phyloP scores from a whole-genome alignment of 2,329 filamentous ascomycete genomes.

The Hymenoscyphus linearis region DNA sequence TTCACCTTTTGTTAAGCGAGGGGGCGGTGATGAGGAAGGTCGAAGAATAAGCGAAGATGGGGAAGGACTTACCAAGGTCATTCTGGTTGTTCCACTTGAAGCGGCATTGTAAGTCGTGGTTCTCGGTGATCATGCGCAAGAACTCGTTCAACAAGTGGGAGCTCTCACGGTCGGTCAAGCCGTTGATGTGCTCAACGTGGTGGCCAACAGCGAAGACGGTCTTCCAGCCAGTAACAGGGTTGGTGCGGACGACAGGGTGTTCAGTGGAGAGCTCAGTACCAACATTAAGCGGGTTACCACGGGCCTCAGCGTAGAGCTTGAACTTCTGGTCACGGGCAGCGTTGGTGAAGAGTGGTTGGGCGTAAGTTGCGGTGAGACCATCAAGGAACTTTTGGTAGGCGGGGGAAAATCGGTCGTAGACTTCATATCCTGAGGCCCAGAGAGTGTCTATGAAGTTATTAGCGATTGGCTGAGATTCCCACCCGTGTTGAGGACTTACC shows the following conservation, averaged over 20 bases:
- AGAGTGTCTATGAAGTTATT: constrained; percentile 25
- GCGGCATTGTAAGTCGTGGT: constrained; percentile 53
- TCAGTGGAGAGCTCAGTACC: constrained; percentile 41
- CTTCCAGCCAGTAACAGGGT: constrained; percentile 46
- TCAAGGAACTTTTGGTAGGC: constrained; percentile 55
- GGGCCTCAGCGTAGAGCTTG: constrained; percentile 39
- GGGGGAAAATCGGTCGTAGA: constrained; percentile 58
- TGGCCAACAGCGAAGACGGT: constrained; percentile 40
- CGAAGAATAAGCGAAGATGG: neutral
- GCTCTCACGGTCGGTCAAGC: constrained; percentile 48
- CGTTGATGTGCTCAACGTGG: constrained; percentile 51
- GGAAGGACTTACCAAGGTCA: constrained; percentile 35
- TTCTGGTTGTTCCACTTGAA: constrained; percentile 48
- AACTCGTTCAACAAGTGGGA: constrained; percentile 31
- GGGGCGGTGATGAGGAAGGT: neutral
- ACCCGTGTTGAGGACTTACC: constrained; percentile 31
- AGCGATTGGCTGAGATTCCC: constrained; percentile 32
- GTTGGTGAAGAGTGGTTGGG: constrained; percentile 45
- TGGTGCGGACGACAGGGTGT: constrained; percentile 52
- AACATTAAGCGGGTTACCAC: constrained; percentile 53
- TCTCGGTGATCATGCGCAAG: constrained; percentile 44
- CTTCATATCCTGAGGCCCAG: constrained; percentile 56
- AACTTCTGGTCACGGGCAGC: constrained; percentile 42
- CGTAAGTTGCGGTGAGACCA: constrained; percentile 50
- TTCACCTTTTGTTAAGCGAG: neutral